These are phyloP conservation scores for Aquilaria malaccensis DNA, from an alignment of 345 rosid genomes.

Conservation along the genomic window DNA sequence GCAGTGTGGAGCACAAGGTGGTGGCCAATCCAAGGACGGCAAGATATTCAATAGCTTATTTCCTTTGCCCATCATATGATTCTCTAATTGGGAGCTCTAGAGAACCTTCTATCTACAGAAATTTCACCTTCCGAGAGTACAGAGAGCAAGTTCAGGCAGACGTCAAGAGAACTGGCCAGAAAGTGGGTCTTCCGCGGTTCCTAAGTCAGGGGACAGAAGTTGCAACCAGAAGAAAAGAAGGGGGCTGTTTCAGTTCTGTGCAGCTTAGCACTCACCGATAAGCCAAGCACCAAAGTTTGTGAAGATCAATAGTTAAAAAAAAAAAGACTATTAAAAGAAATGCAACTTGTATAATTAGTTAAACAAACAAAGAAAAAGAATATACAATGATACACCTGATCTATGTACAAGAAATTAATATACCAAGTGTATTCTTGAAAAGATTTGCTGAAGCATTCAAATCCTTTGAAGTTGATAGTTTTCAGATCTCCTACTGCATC, in stretches of 20 bases:
- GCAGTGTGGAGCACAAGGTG: conserved; percentile 62
- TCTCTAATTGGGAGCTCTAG: conserved; percentile 42
- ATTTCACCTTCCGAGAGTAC: conserved; percentile 58
- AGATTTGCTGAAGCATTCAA: too few species aligned
- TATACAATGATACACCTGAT: too few species aligned
- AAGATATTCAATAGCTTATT: conserved; percentile 55
- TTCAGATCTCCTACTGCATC: too few species aligned
- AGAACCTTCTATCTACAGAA: conserved; percentile 41
- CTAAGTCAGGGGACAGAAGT: conserved; percentile 7
- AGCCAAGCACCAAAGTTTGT: not conserved
- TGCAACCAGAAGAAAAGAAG: not conserved
- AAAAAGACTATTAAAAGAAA: too few species aligned
- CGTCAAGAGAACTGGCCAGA: conserved; percentile 43
- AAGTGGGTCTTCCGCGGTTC: conserved; percentile 61
- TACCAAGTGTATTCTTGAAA: too few species aligned
- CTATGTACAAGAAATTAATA: too few species aligned
- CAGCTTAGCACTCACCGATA: too few species aligned
- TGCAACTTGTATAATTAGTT: too few species aligned
- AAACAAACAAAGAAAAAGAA: not conserved
- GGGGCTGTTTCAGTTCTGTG: too few species aligned
- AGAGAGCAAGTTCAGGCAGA: conserved; percentile 55
- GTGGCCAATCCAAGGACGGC: conserved; percentile 37
- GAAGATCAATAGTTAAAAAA: too few species aligned
- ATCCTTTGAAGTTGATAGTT: too few species aligned
- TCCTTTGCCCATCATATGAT: conserved; percentile 57